Evolutionary conservation across 768 basidiomycete species (phyloP), one percentile per base, ranked within the genome.

Genomic region (Tylopilus subfusipes): DNA sequence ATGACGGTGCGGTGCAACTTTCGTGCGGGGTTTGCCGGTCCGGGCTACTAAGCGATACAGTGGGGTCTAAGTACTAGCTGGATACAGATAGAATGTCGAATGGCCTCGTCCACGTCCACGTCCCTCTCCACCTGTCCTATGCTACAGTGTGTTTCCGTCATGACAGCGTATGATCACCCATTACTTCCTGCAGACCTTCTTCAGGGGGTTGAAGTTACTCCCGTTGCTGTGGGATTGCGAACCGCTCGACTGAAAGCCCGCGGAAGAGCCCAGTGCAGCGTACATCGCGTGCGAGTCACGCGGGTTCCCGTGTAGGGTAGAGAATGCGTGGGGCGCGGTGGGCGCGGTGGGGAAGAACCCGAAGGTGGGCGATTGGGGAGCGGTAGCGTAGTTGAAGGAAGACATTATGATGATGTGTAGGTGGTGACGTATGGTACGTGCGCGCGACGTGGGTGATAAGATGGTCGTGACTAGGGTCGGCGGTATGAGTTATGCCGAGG

Each of bases 201-300:
- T 69, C 65, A 69, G 43, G 12, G 64, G 61, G 60, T 59, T 68
- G 61, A 59, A 55, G 63, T 53, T 63, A 57, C 66, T 56, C 56
- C 54, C 63, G 36, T 48, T 53, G 42, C 18, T 68, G 65, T 53
- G 59, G 3, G 59, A 52, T 57, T 54, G 53, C 64, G 64, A 43
- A 69, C 58, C 27, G 71, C 60, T 33, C 21, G 58, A 46, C 52
- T 58, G 63, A 21, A 58, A 18, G 51, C 68, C 55, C 67, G 66
- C 54, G 29, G 70, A 58, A 14, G 69, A 60, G 55, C 71, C 62
- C 53, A 83, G 76, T 5, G 80, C 73, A 36, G 82, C 74, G 69
- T 82, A 84, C 80, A 83, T 82, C 58, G 71, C 69, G 61, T 86
- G 81, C 4, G 74, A 65, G 59, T 84, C 81, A 49, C 84, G 82